Base-by-base conservation (phyloP, 345 rosid genomes). In the Salix exigua region DNA sequence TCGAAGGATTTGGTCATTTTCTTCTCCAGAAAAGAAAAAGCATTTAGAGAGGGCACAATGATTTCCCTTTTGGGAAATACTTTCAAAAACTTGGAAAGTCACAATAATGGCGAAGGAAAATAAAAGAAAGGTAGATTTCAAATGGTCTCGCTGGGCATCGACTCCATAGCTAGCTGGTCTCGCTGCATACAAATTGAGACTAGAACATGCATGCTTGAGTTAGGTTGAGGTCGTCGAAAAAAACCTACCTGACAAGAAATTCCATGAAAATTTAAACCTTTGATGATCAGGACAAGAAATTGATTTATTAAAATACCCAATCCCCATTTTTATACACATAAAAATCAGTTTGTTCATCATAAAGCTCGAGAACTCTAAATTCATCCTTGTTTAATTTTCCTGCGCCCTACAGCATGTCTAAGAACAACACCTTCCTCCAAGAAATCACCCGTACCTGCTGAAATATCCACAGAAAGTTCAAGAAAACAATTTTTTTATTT, bases 391-490 rank as follows among this genome's bases (percentile, higher is more conserved):
- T 40, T 2, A 11, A 0, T 40, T 42, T 40, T 10, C 44, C 13
- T 10, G 3, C 44, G 12, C 44, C 13, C 64, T 14, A 11, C 19
- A 51, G 26, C 17, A 65, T 44, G 69, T 74, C 78, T 74, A 30
- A 84, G 89, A 79, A 65, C 78, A 53, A 8, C 85, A 6, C 17
- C 40, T 23, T 68, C 86, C 66, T 13, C 84, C 74, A 78, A 71
- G 73, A 78, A 69, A 28, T 71, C 74, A 46, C 6, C 62, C 73
- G 44, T 48, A 44, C 63, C 78, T 11, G 87, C 78, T 11, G 87
- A 58, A 19, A 33, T 60, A 76, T n/a, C 72, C 8, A 16, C 61
- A 23, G 37, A 28, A 38, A 75, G 61, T 4, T 74, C 85, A 21
- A 26, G 44, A 30, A 30, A 30, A 30, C 31, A 30, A 30, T 0